A percentile compares a stretch with the other conserved stretches of the same genome.
phyloP scores from a whole-genome alignment of 2,329 filamentous ascomycete genomes.

The Raffaelea albimanens region DNA sequence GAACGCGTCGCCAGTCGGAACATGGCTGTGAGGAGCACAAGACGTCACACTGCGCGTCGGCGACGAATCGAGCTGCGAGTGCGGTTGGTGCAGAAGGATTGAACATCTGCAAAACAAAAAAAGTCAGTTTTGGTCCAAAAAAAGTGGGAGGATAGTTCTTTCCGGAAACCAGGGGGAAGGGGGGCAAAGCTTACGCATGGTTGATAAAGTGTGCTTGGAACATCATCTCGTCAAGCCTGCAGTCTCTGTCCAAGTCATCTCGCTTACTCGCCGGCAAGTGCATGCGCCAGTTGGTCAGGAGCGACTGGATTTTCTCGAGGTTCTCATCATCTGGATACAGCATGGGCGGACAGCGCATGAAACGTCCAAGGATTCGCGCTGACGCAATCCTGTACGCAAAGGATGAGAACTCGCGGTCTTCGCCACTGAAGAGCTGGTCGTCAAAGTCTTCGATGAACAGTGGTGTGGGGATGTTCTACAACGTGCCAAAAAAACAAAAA shows the following conservation, averaged over 20 bases:
- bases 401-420: slow-evolving; percentile 67
- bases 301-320: slow-evolving; percentile 39
- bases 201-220: slow-evolving; percentile 84
- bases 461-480: slow-evolving; percentile 46
- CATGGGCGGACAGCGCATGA: slow-evolving; percentile 51
- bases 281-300: slow-evolving; percentile 65
- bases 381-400: slow-evolving; percentile 79
- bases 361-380: slow-evolving; percentile 65
- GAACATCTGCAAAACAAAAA: slow-evolving; percentile 33
- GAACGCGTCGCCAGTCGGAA: slow-evolving; percentile 40
- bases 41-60: slow-evolving; percentile 50
- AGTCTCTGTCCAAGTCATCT: slow-evolving; percentile 58
- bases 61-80: slow-evolving; percentile 62
- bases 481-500: too few relatives aligned
- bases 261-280: slow-evolving; percentile 66
- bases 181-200: slow-evolving; percentile 33
- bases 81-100: slow-evolving; percentile 71
- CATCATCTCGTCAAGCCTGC: slow-evolving; percentile 77
- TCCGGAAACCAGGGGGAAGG: too few relatives aligned
- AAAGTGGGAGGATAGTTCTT: too few relatives aligned
- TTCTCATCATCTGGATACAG: slow-evolving; percentile 44
- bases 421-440: slow-evolving; percentile 61
- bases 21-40: slow-evolving; percentile 51
- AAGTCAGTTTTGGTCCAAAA: too few relatives aligned
- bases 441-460: slow-evolving; percentile 67